A percentile compares a stretch with the other conserved stretches of the same genome.
Evolutionary conservation across 768 basidiomycete genomes (phyloP).

Genomic region (Leccinellum albellum): DNA sequence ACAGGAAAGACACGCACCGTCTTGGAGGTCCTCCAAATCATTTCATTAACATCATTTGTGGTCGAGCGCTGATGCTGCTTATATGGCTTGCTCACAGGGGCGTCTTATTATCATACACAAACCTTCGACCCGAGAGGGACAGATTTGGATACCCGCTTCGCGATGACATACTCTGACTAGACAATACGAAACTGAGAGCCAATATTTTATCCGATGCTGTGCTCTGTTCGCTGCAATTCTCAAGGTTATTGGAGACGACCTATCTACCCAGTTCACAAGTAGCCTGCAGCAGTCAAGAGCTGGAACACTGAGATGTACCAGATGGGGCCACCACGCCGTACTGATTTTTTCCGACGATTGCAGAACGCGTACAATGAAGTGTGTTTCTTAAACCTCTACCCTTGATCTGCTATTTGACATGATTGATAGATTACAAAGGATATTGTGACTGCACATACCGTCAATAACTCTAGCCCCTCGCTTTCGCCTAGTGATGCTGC

Average conservation of each 20-base stretch:
- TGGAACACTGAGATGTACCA: neutral
- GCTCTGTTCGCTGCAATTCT: neutral
- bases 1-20: neutral
- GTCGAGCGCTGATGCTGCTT: neutral
- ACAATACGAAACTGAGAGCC: neutral
- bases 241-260: neutral
- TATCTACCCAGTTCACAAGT: neutral
- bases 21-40: neutral
- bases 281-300: neutral
- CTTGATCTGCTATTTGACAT: neutral
- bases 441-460: neutral
- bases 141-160: neutral
- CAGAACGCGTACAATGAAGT: neutral
- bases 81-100: neutral
- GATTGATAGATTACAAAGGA: neutral
- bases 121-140: neutral
- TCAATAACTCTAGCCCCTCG: too few species aligned
- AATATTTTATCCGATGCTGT: neutral
- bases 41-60: too few species aligned
- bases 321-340: neutral
- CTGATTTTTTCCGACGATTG: neutral
- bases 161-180: neutral
- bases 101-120: neutral
- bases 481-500: too few species aligned
- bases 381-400: neutral